Evolutionary conservation across 768 basidiomycete species (phyloP), one percentile per base, ranked within the genome.

Genomic region (Hysterangium stoloniferum): DNA sequence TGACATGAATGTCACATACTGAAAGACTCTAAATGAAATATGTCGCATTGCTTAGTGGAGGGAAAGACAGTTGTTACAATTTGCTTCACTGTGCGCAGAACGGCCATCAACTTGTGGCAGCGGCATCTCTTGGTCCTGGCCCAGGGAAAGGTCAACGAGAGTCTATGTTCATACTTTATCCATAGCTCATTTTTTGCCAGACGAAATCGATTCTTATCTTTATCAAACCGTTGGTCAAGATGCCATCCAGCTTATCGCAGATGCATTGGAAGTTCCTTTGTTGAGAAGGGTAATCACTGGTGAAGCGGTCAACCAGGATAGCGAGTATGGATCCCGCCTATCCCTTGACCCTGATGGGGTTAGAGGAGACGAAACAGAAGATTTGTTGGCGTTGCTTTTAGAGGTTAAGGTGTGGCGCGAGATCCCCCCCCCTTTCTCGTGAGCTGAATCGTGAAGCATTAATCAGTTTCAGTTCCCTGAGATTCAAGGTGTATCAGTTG

Each of bases 151-250:
- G 95, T 93, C 58, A 61, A 77, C 60, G 50, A 46, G 52, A 42
- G 49, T 54, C 24, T 57, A 47, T 54, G 48, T 52, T 34, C 36
- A 52, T 61, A 56, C 48, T 27, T 53, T 20, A 52, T 22, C 20
- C n/a, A 29, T 48, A 40, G 36, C 52, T 52, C n/a, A 15, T 57
- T 53, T 56, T 52, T 48, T 54, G 37, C n/a, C 65, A 96, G 96
- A 98, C 73, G 96, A 99, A 72, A 79, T 98, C 60, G 94, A 99
- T 66, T 97, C 94, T 20, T 98, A 92, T 69, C 74, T 99, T 65
- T 99, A 97, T 66, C 96, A 99, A 65, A 97, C 95, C n/a, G 94
- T 99, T 24, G 96, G 94, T 1, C 94, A 97, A 62, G 89, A 92
- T 52, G 90, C 91, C 15, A 84, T 98, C 52, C 81, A 88, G 43